phyloP scores from a whole-genome alignment of 768 basidiomycete genomes.

The Fomitopsis serialis region DNA sequence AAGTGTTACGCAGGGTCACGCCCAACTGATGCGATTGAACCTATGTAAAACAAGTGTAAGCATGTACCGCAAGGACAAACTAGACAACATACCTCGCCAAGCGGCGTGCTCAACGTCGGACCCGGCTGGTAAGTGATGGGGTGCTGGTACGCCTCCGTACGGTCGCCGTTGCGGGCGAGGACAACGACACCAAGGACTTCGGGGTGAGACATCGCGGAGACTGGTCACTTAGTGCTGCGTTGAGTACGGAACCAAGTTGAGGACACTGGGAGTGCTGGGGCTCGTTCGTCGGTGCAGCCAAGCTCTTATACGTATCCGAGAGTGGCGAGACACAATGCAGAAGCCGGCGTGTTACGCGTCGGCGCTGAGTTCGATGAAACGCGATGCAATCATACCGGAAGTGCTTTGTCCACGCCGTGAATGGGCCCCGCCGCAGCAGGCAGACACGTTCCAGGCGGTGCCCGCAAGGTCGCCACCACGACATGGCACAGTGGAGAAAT shows the following conservation, averaged over 20 bases:
- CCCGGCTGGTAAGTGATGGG: conserved; percentile 59
- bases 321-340: neutral
- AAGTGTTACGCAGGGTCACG: conserved; percentile 52
- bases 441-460: neutral
- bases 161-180: conserved; percentile 77
- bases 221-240: conserved; percentile 4
- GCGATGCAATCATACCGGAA: neutral
- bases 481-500: too few relatives aligned
- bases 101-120: conserved; percentile 66
- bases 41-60: conserved; percentile 31
- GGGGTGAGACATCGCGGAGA: conserved; percentile 27
- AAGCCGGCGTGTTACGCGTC: neutral
- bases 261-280: neutral
- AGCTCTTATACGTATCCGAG: neutral
- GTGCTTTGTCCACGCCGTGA: neutral
- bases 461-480: neutral
- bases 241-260: conserved; percentile 15
- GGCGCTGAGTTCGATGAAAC: neutral
- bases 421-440: neutral
- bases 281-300: neutral
- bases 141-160: conserved; percentile 64
- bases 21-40: conserved; percentile 67
- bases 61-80: neutral
- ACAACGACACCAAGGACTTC: conserved; percentile 75
- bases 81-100: conserved; percentile 53